Percentiles rank a stretch among this genome's conserved stretches.
Evolutionary conservation across 352 stramenopile species (phyloP).

Genomic region (Thalassiosira delicatula): DNA sequence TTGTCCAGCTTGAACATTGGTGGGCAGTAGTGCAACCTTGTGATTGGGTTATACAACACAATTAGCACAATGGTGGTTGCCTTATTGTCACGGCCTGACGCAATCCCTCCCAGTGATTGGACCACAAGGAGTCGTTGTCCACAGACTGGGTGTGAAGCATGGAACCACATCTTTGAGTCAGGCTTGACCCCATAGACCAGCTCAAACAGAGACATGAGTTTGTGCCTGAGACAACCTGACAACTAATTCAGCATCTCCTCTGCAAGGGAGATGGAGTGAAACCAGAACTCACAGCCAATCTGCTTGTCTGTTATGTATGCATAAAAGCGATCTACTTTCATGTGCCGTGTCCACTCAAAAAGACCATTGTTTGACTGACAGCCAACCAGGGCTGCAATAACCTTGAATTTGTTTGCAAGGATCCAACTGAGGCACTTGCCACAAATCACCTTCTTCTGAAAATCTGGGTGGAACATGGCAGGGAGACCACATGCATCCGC

Average conservation of each 20-base stretch:
- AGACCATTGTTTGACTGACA: not conserved
- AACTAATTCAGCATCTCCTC: constrained; percentile 4
- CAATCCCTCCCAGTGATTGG: not conserved
- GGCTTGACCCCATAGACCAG: not conserved
- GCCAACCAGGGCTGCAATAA: not conserved
- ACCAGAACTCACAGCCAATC: constrained; percentile 15
- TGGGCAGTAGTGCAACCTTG: constrained; percentile 15
- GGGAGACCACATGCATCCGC: too few relatives aligned
- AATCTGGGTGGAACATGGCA: not conserved
- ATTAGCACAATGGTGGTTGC: constrained; percentile 12
- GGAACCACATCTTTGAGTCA: constrained; percentile 1
- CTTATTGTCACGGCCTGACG: not conserved
- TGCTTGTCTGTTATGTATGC: constrained; percentile 6
- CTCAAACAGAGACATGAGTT: constrained; percentile 6
- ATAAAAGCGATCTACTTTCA: not conserved
- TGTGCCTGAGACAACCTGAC: not conserved
- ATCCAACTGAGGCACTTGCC: not conserved
- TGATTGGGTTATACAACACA: constrained; percentile 43
- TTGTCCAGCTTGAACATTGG: constrained; percentile 13
- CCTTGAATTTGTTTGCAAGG: not conserved
- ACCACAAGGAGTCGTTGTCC: not conserved
- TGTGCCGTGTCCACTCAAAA: not conserved
- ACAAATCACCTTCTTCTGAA: not conserved
- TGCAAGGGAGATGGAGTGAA: not conserved
- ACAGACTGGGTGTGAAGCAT: not conserved